Evolutionary conservation across 441 rosid genomes (phyloP).

Genomic region (Pelargonium australe): DNA sequence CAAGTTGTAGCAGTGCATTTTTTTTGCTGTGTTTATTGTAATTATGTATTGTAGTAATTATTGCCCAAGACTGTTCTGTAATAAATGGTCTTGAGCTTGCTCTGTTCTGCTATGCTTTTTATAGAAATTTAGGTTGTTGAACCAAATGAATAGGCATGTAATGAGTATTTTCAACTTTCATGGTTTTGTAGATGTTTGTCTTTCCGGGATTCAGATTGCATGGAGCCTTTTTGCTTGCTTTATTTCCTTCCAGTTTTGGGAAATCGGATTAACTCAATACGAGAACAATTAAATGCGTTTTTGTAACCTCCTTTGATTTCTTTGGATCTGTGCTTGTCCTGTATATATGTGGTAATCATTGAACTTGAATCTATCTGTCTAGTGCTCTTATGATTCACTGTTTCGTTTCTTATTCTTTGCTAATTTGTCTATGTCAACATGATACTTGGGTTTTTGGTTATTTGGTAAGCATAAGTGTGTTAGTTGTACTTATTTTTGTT

Average conservation of each 20-base stretch:
- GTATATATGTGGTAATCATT: slow-evolving; percentile 1
- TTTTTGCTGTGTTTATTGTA: slow-evolving; percentile 14
- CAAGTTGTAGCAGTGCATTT: background rate
- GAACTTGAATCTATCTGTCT: background rate
- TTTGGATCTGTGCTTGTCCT: slow-evolving; percentile 1
- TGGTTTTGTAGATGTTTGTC: slow-evolving; percentile 1
- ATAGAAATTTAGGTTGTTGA: slow-evolving; percentile 11
- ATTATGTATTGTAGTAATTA: slow-evolving; percentile 11
- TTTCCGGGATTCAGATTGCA: slow-evolving; percentile 10
- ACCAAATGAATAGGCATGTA: slow-evolving; percentile 18
- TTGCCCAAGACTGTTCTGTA: slow-evolving; percentile 17
- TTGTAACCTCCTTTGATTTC: slow-evolving; percentile 12
- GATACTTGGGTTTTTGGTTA: slow-evolving; percentile 14
- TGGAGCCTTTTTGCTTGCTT: background rate
- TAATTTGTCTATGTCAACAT: slow-evolving; percentile 13
- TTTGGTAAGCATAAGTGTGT: slow-evolving; percentile 15
- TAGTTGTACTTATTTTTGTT: slow-evolving; percentile 11
- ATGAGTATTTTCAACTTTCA: background rate
- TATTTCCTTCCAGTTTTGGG: slow-evolving; percentile 21
- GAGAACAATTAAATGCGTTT: background rate
- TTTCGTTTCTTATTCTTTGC: slow-evolving; percentile 6
- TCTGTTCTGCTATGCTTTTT: slow-evolving; percentile 5
- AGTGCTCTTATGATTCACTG: background rate
- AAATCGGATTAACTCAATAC: slow-evolving; percentile 17
- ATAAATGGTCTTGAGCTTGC: slow-evolving; percentile 3